Evolutionary conservation across 75 land plant genomes (phyloP).

Genomic region (Sequoia sempervirens): DNA sequence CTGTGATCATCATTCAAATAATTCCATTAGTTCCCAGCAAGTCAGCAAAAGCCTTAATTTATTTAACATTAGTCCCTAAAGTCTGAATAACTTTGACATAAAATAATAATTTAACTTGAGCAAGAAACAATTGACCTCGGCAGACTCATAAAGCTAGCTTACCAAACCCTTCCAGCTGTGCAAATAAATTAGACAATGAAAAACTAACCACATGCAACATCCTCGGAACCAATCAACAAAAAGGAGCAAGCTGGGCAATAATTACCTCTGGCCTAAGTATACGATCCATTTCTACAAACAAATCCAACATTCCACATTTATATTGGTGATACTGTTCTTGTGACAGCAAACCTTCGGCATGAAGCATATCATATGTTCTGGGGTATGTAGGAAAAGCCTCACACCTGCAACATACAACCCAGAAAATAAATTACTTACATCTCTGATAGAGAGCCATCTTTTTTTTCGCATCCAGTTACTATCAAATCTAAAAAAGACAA

Average conservation of each 20-base stretch:
- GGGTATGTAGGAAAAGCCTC: constrained; percentile 98
- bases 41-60: background rate
- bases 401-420: constrained; percentile 55
- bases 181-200: background rate
- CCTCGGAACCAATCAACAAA: constrained; percentile 9
- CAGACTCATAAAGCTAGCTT: background rate
- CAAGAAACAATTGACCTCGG: background rate
- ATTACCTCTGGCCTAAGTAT: constrained; percentile 88
- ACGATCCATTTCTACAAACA: constrained; percentile 76
- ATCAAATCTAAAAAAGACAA: background rate
- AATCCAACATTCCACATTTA: constrained; percentile 47
- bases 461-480: background rate
- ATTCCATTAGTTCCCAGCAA: background rate
- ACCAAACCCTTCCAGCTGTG: constrained; percentile 1
- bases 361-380: constrained; percentile 90
- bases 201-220: background rate
- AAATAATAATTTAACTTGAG: background rate
- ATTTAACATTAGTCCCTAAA: background rate
- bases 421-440: background rate
- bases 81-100: background rate
- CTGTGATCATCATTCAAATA: constrained; percentile 23
- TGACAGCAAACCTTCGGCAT: constrained; percentile 65
- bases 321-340: constrained; percentile 32
- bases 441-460: background rate
- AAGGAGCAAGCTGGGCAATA: background rate